Evolutionary conservation across 2,329 filamentous ascomycete genomes (phyloP).

Genomic region (Arthrobotrys entomopaga): DNA sequence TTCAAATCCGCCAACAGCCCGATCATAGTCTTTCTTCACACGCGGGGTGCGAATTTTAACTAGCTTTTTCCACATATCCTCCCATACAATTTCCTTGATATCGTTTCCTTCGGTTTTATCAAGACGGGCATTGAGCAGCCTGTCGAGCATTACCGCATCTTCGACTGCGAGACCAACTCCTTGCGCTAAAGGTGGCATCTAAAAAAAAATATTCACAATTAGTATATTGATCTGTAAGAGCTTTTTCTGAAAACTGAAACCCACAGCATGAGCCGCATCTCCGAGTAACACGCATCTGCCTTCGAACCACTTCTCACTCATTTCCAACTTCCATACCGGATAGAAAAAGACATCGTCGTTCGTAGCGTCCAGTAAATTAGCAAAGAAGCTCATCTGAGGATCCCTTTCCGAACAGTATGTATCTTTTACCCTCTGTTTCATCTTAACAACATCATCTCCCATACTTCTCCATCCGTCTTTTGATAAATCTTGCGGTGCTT

Average conservation of each 20-base stretch:
- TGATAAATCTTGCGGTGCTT: conserved; percentile 27
- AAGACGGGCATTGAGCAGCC: conserved; percentile 15
- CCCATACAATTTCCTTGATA: conserved; percentile 31
- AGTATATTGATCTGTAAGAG: not conserved
- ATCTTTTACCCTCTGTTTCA: conserved; percentile 41
- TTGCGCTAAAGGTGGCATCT: conserved; percentile 52
- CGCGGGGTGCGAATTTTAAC: conserved; percentile 39
- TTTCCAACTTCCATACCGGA: conserved; percentile 40
- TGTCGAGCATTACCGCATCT: conserved; percentile 35
- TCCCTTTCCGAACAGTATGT: conserved; percentile 45
- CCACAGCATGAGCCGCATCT: conserved; percentile 69
- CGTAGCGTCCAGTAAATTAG: conserved; percentile 25
- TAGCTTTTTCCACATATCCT: conserved; percentile 33
- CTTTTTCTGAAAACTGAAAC: conserved; percentile 53
- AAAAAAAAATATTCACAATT: not conserved
- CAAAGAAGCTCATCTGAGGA: conserved; percentile 48
- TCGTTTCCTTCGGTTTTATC: conserved; percentile 8
- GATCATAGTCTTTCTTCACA: conserved; percentile 47
- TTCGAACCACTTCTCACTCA: conserved; percentile 51
- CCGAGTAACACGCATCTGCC: conserved; percentile 65
- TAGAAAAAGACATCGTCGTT: conserved; percentile 47
- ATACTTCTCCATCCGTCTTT: conserved; percentile 45
- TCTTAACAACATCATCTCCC: conserved; percentile 37
- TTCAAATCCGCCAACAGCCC: conserved; percentile 46
- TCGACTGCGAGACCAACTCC: conserved; percentile 42